These are phyloP conservation scores for Fonsecaea nubica DNA, from an alignment of 2,329 filamentous ascomycete genomes.

Conservation along the genomic window DNA sequence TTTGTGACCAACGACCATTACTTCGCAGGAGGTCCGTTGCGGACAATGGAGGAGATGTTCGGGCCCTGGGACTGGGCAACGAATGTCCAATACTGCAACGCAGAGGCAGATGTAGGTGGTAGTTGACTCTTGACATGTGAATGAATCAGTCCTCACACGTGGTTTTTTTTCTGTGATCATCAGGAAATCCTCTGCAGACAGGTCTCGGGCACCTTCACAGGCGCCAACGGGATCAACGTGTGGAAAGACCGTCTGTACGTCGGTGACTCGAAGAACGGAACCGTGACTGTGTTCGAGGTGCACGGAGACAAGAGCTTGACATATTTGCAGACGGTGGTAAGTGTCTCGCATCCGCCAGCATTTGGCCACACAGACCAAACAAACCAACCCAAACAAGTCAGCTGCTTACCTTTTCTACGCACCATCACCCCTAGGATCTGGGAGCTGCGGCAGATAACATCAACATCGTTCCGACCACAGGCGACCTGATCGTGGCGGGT, in stretches of 20 bases:
- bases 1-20: constrained; percentile 33
- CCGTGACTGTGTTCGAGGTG: constrained; percentile 33
- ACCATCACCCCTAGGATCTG: constrained; percentile 23
- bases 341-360: background rate
- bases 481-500: constrained; percentile 34
- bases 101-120: constrained; percentile 16
- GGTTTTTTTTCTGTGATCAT: background rate
- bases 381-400: background rate
- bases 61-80: constrained; percentile 31
- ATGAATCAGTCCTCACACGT: background rate
- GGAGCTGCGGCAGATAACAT: constrained; percentile 36
- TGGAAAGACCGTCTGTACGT: constrained; percentile 33
- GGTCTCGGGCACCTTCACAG: constrained; percentile 31
- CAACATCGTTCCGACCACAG: constrained; percentile 32
- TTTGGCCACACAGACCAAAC: background rate
- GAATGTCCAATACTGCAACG: constrained; percentile 28
- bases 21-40: constrained; percentile 20
- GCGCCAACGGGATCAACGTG: constrained; percentile 33
- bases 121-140: too few species aligned
- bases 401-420: background rate
- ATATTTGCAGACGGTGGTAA: constrained; percentile 28
- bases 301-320: constrained; percentile 28
- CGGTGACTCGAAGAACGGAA: constrained; percentile 33
- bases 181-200: constrained; percentile 30
- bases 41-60: constrained; percentile 26